Percentiles rank a stretch among this genome's conserved stretches.
Evolutionary conservation across 192 early-diverging fungal genomes (phyloP).

Genomic region (Coemansia sp.): DNA sequence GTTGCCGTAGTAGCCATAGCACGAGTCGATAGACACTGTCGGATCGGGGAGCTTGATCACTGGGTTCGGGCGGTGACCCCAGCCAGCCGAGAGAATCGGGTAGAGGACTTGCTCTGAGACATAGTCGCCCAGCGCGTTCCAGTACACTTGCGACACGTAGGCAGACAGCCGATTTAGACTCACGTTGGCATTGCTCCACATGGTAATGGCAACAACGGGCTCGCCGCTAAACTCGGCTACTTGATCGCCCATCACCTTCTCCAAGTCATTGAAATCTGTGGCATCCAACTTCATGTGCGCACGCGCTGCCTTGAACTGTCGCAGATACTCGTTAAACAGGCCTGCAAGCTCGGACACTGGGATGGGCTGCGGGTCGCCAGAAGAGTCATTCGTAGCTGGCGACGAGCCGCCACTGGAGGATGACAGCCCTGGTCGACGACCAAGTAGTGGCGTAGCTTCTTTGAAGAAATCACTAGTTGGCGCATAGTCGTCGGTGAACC

Average conservation of each 20-base stretch:
- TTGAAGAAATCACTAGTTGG: background rate
- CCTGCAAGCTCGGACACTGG: slow-evolving; percentile 25
- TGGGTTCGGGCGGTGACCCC: slow-evolving; percentile 24
- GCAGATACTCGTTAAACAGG: slow-evolving; percentile 48
- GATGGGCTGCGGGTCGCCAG: slow-evolving; percentile 10
- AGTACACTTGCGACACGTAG: slow-evolving; percentile 48
- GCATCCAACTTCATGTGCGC: slow-evolving; percentile 24
- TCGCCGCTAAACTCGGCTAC: slow-evolving; percentile 42
- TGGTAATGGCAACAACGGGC: slow-evolving; percentile 37
- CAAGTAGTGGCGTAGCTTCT: background rate
- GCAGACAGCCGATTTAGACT: slow-evolving; percentile 39
- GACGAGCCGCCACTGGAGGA: background rate
- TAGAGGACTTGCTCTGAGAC: slow-evolving; percentile 50
- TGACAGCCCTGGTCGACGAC: background rate
- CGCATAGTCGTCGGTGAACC: background rate
- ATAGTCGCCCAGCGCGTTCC: slow-evolving; percentile 53
- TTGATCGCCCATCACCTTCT: slow-evolving; percentile 35
- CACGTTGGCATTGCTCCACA: slow-evolving; percentile 49
- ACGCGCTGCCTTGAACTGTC: slow-evolving; percentile 45
- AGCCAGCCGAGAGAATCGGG: slow-evolving; percentile 40
- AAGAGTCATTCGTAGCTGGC: background rate
- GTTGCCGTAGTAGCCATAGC: slow-evolving; percentile 14
- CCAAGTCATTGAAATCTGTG: slow-evolving; percentile 22
- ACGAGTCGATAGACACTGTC: slow-evolving; percentile 18
- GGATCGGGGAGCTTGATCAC: slow-evolving; percentile 43